Evolutionary conservation across 805 yeast genomes (phyloP), one percentile per base, ranked within the genome.

Genomic region (Candida nonsorbophila): DNA sequence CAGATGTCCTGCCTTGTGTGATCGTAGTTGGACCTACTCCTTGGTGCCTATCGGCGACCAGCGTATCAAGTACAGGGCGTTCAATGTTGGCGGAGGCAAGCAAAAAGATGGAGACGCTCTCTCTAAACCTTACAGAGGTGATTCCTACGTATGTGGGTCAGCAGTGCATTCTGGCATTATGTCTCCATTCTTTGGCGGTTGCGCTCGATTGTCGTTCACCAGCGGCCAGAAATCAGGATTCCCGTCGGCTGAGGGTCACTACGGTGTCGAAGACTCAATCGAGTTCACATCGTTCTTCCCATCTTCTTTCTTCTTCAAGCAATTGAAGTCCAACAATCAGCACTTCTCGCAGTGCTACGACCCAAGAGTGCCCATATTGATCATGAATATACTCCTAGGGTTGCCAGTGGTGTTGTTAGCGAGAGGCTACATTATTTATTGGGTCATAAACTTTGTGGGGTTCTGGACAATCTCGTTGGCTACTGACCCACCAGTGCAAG

Each of bases 1-100:
- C 45, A 65, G 86, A 41, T 88, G 97, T 53, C 95, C 95, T 0
- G 94, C 96, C 0, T 59, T 87, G 19, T 88, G 97, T 55, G 86
- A 80, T 41, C 59, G 80, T 19, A 77, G 87, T 20, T 76, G 83
- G 78, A 71, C 85, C 0, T 88, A 78, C 51, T 74, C 87, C 2
- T 74, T 79, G 11, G 59, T 80, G 7, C 79, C 88, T 0, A 84
- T 85, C 1, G 97, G 96, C 0, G 68, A 68, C 29, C 59, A 74
- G 31, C 55, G 74, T 38, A 62, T 81, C 14, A 83, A 84, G 47
- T 84, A 88, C 47, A 53, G 77, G 29, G 82, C 83, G 2, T 84
- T 67, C 43, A 74, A 76, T 18, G 72, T 88, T 15, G 96, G 96
- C 3, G 94, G 95, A 11, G 88, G 88, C 2, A 47, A 45, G 12